Evolutionary conservation across 345 rosid genomes (phyloP), one percentile per base, ranked within the genome.

Genomic region (Brassica carinata): DNA sequence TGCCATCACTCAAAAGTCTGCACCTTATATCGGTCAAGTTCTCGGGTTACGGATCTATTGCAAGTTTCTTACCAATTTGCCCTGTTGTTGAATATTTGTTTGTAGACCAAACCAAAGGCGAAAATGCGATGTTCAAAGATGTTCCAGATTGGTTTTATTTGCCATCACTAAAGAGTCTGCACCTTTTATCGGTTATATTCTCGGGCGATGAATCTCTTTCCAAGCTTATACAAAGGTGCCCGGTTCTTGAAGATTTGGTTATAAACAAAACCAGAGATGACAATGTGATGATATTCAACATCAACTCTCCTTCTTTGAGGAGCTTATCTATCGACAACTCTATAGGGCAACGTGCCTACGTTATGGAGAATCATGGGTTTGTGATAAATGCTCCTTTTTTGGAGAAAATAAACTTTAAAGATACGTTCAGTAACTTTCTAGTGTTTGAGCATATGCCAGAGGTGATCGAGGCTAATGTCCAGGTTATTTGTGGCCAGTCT

Each of bases 81-180:
- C 57, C 18, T 1, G 4, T 59, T 59, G 67, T 72, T 72, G 67
- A 72, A 59, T 3, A 17, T 72, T 72, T 72, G 67, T 36, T 72
- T 13, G 19, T 72, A 55, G 23, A 55, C 23, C 23, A 55, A 17
- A 6, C 61, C 61, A 55, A 55, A 17, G 19, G 15, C 19, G 59
- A 15, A 8, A 53, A 8, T 53, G 19, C 15, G 59, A 5, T 53
- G 19, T 53, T 53, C 59, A 4, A 53, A 8, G 19, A n/a, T n/a
- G 59, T 53, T 67, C n/a, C 34, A 0, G 9, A 0, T 66, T 18
- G 19, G 64, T 18, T 53, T 75, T 0, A 23, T 13, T 30, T 75
- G 53, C 51, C 64, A 59, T 75, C 63, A 2, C 71, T 64, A 30
- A 74, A 74, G 65, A 45, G 48, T 17, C 17, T 74, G 18, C 70